A percentile compares a stretch with the other conserved stretches of the same genome.
phyloP scores from a whole-genome alignment of 805 yeast genomes.

The Candida jianshihensis region DNA sequence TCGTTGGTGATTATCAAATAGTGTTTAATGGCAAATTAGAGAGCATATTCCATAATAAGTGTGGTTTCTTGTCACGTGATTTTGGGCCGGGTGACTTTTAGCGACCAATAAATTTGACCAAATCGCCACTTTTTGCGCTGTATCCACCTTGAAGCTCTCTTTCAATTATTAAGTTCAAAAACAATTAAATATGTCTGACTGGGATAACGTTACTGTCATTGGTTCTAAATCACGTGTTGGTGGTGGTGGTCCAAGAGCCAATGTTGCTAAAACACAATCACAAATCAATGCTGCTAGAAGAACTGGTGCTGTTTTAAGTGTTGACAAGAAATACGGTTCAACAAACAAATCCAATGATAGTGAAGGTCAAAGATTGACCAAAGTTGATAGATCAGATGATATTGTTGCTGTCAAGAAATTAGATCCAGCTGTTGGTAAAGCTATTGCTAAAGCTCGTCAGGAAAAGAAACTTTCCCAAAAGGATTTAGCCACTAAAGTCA shows the following conservation, averaged over 20 bases:
- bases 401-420: constrained; percentile 89
- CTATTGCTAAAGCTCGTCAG: constrained; percentile 77
- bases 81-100: background rate
- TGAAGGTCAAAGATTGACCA: constrained; percentile 93
- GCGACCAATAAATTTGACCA: background rate
- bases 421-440: constrained; percentile 78
- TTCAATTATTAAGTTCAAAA: too few relatives aligned
- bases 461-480: constrained; percentile 89
- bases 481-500: constrained; percentile 91
- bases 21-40: too few relatives aligned
- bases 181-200: constrained; percentile 48
- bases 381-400: constrained; percentile 88
- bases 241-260: constrained; percentile 79
- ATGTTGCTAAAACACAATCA: constrained; percentile 70
- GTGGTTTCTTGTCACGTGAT: too few relatives aligned
- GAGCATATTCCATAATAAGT: background rate
- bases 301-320: constrained; percentile 79
- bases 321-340: constrained; percentile 86
- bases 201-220: constrained; percentile 88
- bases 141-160: background rate
- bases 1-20: background rate
- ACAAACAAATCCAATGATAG: constrained; percentile 56
- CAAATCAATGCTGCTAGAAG: constrained; percentile 93
- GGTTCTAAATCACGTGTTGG: constrained; percentile 88
- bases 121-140: background rate